Base-by-base conservation (phyloP, 257 asterid species). In the Ehretia macrophylla region DNA sequence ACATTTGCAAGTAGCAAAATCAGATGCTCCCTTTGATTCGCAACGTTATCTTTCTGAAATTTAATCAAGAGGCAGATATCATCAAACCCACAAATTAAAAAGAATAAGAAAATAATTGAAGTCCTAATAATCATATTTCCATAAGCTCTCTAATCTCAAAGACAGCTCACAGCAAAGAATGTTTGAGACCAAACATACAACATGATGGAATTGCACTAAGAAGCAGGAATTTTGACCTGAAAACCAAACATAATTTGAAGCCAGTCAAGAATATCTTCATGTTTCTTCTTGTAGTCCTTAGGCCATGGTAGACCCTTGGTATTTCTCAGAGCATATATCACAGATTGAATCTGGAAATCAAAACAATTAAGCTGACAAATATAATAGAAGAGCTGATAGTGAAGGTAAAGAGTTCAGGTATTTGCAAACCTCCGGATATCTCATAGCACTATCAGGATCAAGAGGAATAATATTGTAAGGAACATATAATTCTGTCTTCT, bases 231-330 rank as follows among this genome's bases (percentile, higher is more conserved):
- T 66, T 72, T 68, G n/a, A 87, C 96, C 94, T 87, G 94, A 73
- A 87, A 87, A 59, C 96, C 96, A 73, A 87, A 87, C 94, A 87
- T 85, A 45, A 87, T 70, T 74, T 87, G 96, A 79, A 87, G 96
- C 96, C 96, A 87, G 67, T 85, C 96, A 40, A 87, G 96, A 68
- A 87, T 67, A 68, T 85, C 94, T 82, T 87, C 96, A 63, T 85
- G 94, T 67, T 80, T 87, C 76, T 87, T 87, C 83, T 87, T 85
- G 79, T 87, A 74, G 70, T 85, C 96, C 75, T 83, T 81, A 14
- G 96, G 95, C 94, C 94, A 87, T 64, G 95, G 94, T 75, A 87
- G 94, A 71, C 94, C 96, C 60, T 88, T 70, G 50, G 88, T 79
- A 72, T 76, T 82, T 58, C 88, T 71, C 17, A 87, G 87, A 51